These are phyloP conservation scores for Botrytis fragariae DNA, from an alignment of 2,329 filamentous ascomycete species.

Conservation along the genomic window DNA sequence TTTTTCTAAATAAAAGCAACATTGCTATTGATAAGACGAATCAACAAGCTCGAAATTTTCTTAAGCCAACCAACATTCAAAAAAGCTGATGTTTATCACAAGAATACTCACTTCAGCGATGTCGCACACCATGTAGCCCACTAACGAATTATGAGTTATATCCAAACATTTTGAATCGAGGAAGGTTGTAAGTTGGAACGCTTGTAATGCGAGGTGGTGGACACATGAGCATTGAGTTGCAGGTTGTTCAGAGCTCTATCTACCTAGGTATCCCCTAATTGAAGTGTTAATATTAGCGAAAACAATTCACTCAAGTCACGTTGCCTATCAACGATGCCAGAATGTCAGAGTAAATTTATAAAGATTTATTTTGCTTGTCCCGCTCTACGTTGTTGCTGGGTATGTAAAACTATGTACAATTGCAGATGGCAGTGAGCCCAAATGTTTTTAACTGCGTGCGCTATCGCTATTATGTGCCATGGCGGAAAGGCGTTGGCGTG, in stretches of 20 bases:
- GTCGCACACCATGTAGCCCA: neutral
- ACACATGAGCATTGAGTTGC: neutral
- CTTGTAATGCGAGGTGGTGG: neutral
- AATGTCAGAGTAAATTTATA: neutral
- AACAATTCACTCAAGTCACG: neutral
- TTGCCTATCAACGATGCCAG: neutral
- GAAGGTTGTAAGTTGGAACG: neutral
- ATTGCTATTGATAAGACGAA: neutral
- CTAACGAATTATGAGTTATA: neutral
- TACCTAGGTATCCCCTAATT: no score
- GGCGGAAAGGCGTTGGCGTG: neutral
- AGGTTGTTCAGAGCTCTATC: neutral
- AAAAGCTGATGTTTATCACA: neutral
- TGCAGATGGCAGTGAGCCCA: neutral
- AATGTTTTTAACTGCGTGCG: neutral
- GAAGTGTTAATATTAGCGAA: neutral
- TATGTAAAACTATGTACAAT: slow-evolving; percentile 9
- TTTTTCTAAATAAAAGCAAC: neutral
- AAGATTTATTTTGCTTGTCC: neutral
- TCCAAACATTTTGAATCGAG: neutral
- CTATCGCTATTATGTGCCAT: slow-evolving; percentile 13
- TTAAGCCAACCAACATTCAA: neutral
- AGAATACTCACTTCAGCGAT: neutral
- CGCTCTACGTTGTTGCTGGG: neutral
- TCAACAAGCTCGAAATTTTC: neutral